Evolutionary conservation across 805 yeast genomes (phyloP), one percentile per base, ranked within the genome.

Genomic region (Maudiozyma serrabonitensis): DNA sequence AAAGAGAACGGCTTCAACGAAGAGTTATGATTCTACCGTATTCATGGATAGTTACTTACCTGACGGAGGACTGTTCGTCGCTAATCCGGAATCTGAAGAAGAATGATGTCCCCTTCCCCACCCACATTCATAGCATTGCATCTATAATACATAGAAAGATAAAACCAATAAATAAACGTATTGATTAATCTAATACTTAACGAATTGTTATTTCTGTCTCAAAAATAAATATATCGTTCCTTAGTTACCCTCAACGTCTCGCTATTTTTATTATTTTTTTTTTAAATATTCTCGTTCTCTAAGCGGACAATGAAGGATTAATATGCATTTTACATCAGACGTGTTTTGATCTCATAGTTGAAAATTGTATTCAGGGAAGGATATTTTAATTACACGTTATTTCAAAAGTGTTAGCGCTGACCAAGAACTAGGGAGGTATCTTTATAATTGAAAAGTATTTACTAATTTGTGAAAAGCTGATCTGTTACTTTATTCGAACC

Each of bases 61-160:
- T 43, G 55, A 51, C 12, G 47, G 46, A 15, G 60, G 60, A 6
- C 49, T 64, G 12, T 64, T 50, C 46, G 54, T 64, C 9, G 64
- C 67, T 2, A 64, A 64, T 39, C 67, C 67, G 11, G 68, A 63
- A 2, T 62, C 55, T 45, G 50, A 56, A 13, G 64, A 63, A 16
- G 60, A 43, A n/a, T 28, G 44, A 47, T 37, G 7, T 18, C 18
- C 2, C 21, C 16, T 8, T 21, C 3, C 23, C 23, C 23, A 21
- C 23, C 3, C 23, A 4, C 18, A 16, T 37, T 13, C 8, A n/a
- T 18, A 37, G 9, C 40, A 15, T n/a, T 37, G 2, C 8, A n/a
- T 16, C 8, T 37, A 18, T n/a, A 8, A 37, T 37, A 37, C 7
- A 12, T 18, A 42, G 32, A 28, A 28, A 28, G 32, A 28, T 28